Base-by-base conservation (phyloP, 2,329 filamentous ascomycete genomes). In the Westerdykella ornata region DNA sequence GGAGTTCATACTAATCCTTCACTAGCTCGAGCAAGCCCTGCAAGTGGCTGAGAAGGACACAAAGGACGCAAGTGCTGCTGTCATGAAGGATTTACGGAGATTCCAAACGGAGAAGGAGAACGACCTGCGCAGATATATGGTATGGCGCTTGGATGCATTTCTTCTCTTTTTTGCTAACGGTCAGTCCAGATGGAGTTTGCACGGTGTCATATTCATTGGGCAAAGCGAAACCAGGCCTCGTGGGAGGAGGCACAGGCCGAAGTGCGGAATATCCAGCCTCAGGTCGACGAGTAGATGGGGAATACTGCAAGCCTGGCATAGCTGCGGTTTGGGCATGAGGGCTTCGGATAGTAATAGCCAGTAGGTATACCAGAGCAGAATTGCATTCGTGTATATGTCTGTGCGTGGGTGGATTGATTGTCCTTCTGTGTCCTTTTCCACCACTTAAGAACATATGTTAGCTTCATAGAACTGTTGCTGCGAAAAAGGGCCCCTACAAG, bases 91-190 rank as follows among this genome's bases (percentile, higher is more conserved):
- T 62, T 71, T 98, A 45, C 88, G 88, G 70, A 76, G 92, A 46
- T 98, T 98, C 68, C 94, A 98, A 67, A 75, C 74, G 44, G 89
- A 97, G 68, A 98, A 98, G 68, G 94, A 98, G 68, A 88, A 90
- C 38, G 92, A 98, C 63, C 66, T 98, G 57, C 83, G 82, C 60
- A 80, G 86, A 48, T 97, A 97, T 65, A 98, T 98, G 92, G 92
- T 96, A 72, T 70, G 85, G 69, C 19, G 37, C 40, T 41, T 8
- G 26, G n/a, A 17, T 14, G 15, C 16, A 29, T 11, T 19, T 28
- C 32, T 22, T n/a, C 14, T 38, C 37, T 45, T 3, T 9, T 15
- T 43, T 15, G n/a, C 41, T 47, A 48, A 39, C 41, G 11, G 38
- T 35, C 34, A 5, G 2, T 15, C 19, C 54, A 95, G 89, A 79